A percentile compares a stretch with the other conserved stretches of the same genome.
These are phyloP conservation scores for Mycena polygramma DNA, from an alignment of 768 basidiomycete species.

Conservation along the genomic window DNA sequence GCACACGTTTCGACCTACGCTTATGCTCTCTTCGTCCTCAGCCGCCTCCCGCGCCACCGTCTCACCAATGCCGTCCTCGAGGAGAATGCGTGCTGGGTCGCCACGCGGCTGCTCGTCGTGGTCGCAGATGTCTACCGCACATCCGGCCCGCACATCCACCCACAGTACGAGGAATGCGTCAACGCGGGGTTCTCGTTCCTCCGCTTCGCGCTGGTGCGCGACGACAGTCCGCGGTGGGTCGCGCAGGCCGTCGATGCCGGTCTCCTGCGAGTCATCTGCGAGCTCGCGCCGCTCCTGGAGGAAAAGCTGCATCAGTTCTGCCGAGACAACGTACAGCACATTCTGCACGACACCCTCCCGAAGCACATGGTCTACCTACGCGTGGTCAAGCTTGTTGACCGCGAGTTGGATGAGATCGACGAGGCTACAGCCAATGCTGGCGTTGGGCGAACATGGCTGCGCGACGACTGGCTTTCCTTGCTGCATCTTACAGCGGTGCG, in stretches of 20 bases:
- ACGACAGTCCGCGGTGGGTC: conserved; percentile 25
- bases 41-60: conserved; percentile 21
- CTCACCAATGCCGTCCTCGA: conserved; percentile 26
- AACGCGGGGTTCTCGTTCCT: conserved; percentile 26
- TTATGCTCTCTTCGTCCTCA: conserved; percentile 18
- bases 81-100: conserved; percentile 27
- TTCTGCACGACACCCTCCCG: conserved; percentile 15
- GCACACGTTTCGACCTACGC: conserved; percentile 1
- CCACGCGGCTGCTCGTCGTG: conserved; percentile 17
- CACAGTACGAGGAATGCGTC: conserved; percentile 11
- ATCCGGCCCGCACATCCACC: background rate
- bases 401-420: conserved; percentile 20
- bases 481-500: conserved; percentile 5
- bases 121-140: background rate
- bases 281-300: conserved; percentile 18
- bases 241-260: conserved; percentile 27
- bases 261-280: conserved; percentile 15
- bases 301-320: background rate
- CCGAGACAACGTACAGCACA: conserved; percentile 12
- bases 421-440: background rate
- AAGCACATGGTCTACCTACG: conserved; percentile 27
- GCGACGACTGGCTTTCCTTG: conserved; percentile 20
- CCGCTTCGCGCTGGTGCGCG: conserved; percentile 21
- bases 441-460: conserved; percentile 10
- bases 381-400: conserved; percentile 24